These are phyloP conservation scores for Phalaenopsis equestris DNA, from an alignment of 106 monocot genomes.

Conservation along the genomic window DNA sequence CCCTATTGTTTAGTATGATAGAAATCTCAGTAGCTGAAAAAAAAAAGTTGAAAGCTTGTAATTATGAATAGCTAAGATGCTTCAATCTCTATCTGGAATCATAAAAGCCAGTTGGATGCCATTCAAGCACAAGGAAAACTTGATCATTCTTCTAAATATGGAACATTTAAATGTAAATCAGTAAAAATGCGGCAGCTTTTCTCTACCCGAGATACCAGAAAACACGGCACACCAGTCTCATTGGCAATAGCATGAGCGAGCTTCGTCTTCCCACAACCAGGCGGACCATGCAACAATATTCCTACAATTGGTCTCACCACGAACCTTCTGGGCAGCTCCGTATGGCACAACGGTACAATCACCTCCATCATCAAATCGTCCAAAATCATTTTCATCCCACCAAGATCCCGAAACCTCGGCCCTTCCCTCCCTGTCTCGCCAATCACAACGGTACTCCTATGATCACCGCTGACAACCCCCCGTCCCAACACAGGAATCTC, in stretches of 20 bases:
- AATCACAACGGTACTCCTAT: not conserved
- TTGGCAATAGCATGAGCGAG: conserved; percentile 93
- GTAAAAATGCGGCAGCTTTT: not conserved
- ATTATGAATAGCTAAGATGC: not conserved
- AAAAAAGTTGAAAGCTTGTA: not conserved
- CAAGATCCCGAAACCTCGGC: conserved; percentile 76
- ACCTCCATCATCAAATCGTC: conserved; percentile 84
- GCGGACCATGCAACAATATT: conserved; percentile 79
- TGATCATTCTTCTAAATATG: not conserved
- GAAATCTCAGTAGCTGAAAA: not conserved
- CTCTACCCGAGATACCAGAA: conserved; percentile 82
- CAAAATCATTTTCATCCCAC: conserved; percentile 58
- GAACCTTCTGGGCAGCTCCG: conserved; percentile 45
- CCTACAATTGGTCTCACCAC: conserved; percentile 75
- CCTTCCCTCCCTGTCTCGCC: conserved; percentile 16
- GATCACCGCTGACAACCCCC: not conserved
- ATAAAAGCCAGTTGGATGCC: not conserved
- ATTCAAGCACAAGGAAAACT: not conserved
- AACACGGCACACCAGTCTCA: conserved; percentile 80
- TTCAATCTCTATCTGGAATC: not conserved
- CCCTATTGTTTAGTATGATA: not conserved
- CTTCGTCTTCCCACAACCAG: conserved; percentile 93
- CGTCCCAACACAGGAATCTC: not conserved
- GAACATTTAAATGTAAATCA: not conserved
- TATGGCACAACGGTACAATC: conserved; percentile 70